Evolutionary conservation across 352 stramenopile genomes (phyloP).

Genomic region (Pythium brachiatum): DNA sequence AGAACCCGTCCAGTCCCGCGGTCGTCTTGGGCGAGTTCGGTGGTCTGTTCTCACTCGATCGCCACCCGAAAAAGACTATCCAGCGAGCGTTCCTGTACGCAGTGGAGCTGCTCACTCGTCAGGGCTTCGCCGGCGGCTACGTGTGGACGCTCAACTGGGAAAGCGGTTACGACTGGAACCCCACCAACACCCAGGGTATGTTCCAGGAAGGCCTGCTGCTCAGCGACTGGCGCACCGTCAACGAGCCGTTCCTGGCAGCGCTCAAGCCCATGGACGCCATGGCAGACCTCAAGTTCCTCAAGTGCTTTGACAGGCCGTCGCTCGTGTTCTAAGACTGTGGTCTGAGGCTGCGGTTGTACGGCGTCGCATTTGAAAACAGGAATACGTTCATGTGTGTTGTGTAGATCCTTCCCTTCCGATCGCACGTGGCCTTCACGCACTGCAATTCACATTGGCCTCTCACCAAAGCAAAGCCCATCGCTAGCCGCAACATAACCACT

Average conservation of each 20-base stretch:
- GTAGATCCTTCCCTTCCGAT: too few relatives aligned
- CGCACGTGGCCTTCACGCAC: too few relatives aligned
- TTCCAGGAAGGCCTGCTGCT: slow-evolving; percentile 51
- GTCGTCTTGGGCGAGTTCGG: slow-evolving; percentile 68
- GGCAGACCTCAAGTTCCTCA: slow-evolving; percentile 39
- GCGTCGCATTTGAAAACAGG: too few relatives aligned
- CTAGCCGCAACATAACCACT: too few relatives aligned
- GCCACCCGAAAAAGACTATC: slow-evolving; percentile 51
- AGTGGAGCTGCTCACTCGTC: slow-evolving; percentile 46
- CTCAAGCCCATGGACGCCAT: slow-evolving; percentile 44
- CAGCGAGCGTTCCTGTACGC: slow-evolving; percentile 45
- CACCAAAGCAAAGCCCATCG: too few relatives aligned
- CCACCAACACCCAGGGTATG: slow-evolving; percentile 23
- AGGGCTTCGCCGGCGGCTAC: slow-evolving; percentile 51
- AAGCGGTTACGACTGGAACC: slow-evolving; percentile 60
- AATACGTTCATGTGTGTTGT: too few relatives aligned
- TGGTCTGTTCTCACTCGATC: slow-evolving; percentile 52
- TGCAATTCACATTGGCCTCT: too few relatives aligned
- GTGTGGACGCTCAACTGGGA: slow-evolving; percentile 73
- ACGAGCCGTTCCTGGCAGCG: slow-evolving; percentile 47
- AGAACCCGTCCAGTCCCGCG: slow-evolving; percentile 32
- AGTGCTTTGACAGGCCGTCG: slow-evolving; percentile 26
- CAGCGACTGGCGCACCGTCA: slow-evolving; percentile 50
- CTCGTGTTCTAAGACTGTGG: too few relatives aligned
- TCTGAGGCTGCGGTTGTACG: too few relatives aligned